Base-by-base conservation (phyloP, 202 grass and related monocot genomes). In the Elaeis oleifera region DNA sequence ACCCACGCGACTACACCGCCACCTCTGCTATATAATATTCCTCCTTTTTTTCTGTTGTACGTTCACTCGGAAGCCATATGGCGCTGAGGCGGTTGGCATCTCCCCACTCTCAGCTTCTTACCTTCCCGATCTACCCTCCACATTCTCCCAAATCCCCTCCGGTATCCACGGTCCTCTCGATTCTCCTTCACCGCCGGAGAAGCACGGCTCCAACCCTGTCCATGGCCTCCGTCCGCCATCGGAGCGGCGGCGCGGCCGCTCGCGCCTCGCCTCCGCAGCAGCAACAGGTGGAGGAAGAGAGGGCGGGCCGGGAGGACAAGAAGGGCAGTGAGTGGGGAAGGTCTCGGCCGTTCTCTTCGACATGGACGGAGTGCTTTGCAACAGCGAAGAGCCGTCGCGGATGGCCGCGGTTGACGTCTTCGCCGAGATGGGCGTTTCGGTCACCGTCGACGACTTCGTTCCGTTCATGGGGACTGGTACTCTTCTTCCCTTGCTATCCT, bases 281-380 rank as follows among this genome's bases (percentile, higher is more conserved):
- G 56, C 57, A 83, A 58, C 71, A 78, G 44, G 48, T 24, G 50
- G 75, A 69, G 51, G 58, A 83, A 6, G 86, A 79, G 20, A 65
- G 60, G 26, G 36, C 68, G 50, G 70, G 20, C 29, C 72, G 57
- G 11, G 82, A 31, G 53, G 65, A 48, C 27, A 74, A 3, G 51
- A 73, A 54, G 19, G 49, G 18, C 1, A 66, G 28, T 29, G 68
- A 72, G 11, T 89, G 88, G 94, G 81, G 3, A 87, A 86, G 75
- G 88, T 99, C 13, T 89, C 94, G 0, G 94, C 88, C 25, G 88
- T 99, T 69, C 85, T 99, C 65, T 99, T 99, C 65, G 88, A 99
- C 62, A 99, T 99, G 94, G 88, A 99, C 54, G 85, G 88, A 71
- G 94, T 92, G 44, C 82, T 99, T 63, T 99, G 94, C 76, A 71